Conservation (phyloP, 2,329 filamentous ascomycete genomes). For the Pseudocercospora musae region DNA sequence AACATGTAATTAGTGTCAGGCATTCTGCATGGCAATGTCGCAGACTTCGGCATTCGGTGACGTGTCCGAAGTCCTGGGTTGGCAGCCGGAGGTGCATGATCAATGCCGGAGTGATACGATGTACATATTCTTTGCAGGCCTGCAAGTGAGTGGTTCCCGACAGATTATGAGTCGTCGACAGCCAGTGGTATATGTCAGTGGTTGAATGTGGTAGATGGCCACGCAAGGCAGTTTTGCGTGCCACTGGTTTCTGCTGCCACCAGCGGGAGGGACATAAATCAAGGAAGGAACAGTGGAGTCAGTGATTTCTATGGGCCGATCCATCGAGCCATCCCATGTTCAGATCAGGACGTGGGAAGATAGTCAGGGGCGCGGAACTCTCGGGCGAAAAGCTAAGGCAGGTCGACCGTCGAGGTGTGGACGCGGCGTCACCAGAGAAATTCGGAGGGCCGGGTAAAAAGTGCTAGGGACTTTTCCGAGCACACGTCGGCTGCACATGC, state of each 20-base stretch:
- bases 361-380: not conserved
- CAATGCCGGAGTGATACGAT: not conserved
- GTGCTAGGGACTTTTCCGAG: not conserved
- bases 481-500: not conserved
- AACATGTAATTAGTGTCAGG: not conserved
- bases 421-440: not conserved
- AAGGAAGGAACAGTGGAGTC: not conserved
- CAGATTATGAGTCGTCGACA: not conserved
- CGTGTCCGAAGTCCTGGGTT: not conserved
- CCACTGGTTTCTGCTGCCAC: not conserved
- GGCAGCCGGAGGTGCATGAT: not conserved
- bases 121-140: not conserved
- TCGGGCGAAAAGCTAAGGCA: not conserved
- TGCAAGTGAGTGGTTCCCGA: not conserved
- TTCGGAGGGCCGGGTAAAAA: not conserved
- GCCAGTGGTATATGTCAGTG: not conserved
- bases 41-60: not conserved
- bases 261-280: not conserved
- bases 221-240: constrained; percentile 1
- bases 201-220: not conserved
- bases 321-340: not conserved
- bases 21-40: not conserved
- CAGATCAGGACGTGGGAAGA: not conserved
- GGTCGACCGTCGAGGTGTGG: not conserved
- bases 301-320: not conserved